Evolutionary conservation across 192 early-diverging fungal genomes (phyloP).

Genomic region (Coemansia umbellata): DNA sequence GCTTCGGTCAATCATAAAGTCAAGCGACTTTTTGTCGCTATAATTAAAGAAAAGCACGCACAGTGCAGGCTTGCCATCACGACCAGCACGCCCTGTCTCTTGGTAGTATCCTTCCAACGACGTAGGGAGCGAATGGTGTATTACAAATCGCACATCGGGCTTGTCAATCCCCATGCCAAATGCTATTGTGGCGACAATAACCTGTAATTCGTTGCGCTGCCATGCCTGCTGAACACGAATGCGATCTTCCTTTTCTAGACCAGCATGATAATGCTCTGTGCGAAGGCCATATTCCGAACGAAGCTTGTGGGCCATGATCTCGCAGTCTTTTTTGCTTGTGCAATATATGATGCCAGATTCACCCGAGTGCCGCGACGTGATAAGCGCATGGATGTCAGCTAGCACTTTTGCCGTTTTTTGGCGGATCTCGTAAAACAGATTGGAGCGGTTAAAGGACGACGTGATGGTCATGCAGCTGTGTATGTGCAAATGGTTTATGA

Average conservation of each 20-base stretch:
- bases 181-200: conserved; percentile 94
- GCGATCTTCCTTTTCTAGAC: conserved; percentile 74
- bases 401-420: conserved; percentile 59
- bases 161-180: conserved; percentile 99
- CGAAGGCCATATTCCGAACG: conserved; percentile 55
- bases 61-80: conserved; percentile 81
- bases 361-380: conserved; percentile 57
- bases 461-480: conserved; percentile 64
- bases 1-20: conserved; percentile 75
- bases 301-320: conserved; percentile 72
- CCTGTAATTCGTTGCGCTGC: conserved; percentile 65
- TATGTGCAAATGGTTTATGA: conserved; percentile 71
- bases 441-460: conserved; percentile 85
- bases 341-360: conserved; percentile 94
- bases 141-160: conserved; percentile 90
- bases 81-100: conserved; percentile 93
- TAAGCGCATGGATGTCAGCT: conserved; percentile 71
- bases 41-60: conserved; percentile 84
- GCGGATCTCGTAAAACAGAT: conserved; percentile 73
- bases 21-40: conserved; percentile 67
- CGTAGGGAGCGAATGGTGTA: conserved; percentile 85
- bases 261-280: conserved; percentile 85
- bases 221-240: conserved; percentile 74
- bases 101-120: conserved; percentile 95
- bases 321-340: conserved; percentile 70